Percentiles rank a stretch among this genome's conserved stretches.
phyloP scores from a whole-genome alignment of 2,329 filamentous ascomycete species.

The Aureobasidium sp. region DNA sequence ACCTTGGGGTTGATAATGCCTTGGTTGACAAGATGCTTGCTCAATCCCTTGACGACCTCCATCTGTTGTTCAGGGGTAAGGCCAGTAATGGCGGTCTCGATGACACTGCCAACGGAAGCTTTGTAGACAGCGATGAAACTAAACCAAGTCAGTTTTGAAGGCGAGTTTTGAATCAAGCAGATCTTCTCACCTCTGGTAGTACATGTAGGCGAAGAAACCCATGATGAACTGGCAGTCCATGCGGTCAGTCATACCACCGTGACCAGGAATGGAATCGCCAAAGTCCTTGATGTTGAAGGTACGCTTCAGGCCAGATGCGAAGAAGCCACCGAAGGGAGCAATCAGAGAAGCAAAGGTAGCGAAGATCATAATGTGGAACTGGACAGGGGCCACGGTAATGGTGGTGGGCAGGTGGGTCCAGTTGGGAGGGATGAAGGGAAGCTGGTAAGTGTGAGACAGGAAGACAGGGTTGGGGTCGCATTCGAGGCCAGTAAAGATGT shows the following conservation, averaged over 20 bases:
- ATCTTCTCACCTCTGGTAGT: slow-evolving; percentile 59
- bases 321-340: slow-evolving; percentile 96
- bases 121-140: slow-evolving; percentile 91
- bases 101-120: slow-evolving; percentile 74
- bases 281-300: slow-evolving; percentile 99
- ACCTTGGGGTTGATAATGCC: slow-evolving; percentile 51
- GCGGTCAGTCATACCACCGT: slow-evolving; percentile 95
- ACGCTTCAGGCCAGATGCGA: slow-evolving; percentile 92
- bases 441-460: slow-evolving; percentile 64
- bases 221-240: slow-evolving; percentile 99
- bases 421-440: slow-evolving; percentile 51
- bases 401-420: slow-evolving; percentile 66
- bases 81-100: slow-evolving; percentile 89
- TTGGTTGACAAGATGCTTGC: slow-evolving; percentile 59
- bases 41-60: slow-evolving; percentile 60
- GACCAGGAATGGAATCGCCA: slow-evolving; percentile 93
- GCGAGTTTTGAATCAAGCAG: too few species aligned
- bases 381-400: slow-evolving; percentile 76
- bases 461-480: slow-evolving; percentile 92
- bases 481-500: slow-evolving; percentile 81
- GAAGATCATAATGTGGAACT: slow-evolving; percentile 84
- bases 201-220: slow-evolving; percentile 97
- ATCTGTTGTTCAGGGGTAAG: slow-evolving; percentile 81
- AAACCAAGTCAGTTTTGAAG: background rate
- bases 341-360: slow-evolving; percentile 94